phyloP scores from a whole-genome alignment of 495 filamentous ascomycete genomes.

The Hypoxylon lienhwacheense region DNA sequence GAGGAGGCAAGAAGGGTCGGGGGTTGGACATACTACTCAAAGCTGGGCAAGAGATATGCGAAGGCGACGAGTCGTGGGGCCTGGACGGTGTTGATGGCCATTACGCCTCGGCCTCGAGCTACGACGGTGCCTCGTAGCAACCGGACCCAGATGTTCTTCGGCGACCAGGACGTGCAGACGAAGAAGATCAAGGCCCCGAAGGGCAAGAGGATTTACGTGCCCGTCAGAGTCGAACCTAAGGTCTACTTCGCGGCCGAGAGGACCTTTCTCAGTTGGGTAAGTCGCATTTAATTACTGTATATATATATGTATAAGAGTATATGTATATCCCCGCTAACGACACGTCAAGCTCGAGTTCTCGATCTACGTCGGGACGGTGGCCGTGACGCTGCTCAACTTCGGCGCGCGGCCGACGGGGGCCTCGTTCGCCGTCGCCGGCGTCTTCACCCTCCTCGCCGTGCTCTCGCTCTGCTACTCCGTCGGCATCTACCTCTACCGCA shows the following conservation, averaged over 20 bases:
- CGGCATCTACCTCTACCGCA: slow-evolving; percentile 82
- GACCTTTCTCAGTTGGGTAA: slow-evolving; percentile 90
- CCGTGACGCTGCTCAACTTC: slow-evolving; percentile 91
- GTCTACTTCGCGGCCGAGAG: slow-evolving; percentile 96
- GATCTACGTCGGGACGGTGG: slow-evolving; percentile 90
- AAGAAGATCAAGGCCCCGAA: slow-evolving; percentile 82
- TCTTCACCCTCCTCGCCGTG: slow-evolving; percentile 81
- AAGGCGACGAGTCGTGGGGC: slow-evolving; percentile 42
- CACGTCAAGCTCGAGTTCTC: slow-evolving; percentile 80
- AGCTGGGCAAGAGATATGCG: slow-evolving; percentile 47
- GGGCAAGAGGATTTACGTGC: slow-evolving; percentile 92
- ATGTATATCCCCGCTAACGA: no score
- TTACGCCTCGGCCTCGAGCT: slow-evolving; percentile 62
- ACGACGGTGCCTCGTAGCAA: slow-evolving; percentile 61
- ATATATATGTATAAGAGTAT: no score
- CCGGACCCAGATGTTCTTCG: slow-evolving; percentile 50
- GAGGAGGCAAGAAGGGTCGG: slow-evolving; percentile 74
- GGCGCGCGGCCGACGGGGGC: slow-evolving; percentile 48
- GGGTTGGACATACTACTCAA: slow-evolving; percentile 67
- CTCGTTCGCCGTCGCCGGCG: slow-evolving; percentile 67
- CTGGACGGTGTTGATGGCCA: slow-evolving; percentile 48
- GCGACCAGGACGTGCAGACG: slow-evolving; percentile 54
- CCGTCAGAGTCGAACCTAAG: slow-evolving; percentile 93
- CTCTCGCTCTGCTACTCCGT: slow-evolving; percentile 75
- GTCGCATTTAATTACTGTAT: slow-evolving; percentile 42